Percentiles rank a stretch among this genome's conserved stretches.
Evolutionary conservation across 768 basidiomycete genomes (phyloP).

Genomic region (Trametes meyenii): DNA sequence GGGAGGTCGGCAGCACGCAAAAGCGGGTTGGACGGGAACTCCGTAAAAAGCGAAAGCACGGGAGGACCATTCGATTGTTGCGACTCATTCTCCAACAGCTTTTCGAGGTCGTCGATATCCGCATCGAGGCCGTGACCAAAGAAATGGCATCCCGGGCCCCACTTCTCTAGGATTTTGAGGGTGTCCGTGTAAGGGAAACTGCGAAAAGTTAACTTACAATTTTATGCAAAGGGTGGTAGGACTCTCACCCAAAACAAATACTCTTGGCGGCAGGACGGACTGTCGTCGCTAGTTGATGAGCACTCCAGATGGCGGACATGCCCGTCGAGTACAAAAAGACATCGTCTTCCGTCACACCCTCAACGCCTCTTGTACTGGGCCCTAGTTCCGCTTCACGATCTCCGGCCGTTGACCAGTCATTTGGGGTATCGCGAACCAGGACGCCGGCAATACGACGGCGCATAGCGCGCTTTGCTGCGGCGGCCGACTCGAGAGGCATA

Average conservation of each 20-base stretch:
- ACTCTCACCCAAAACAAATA: slow-evolving; percentile 93
- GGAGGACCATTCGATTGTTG: slow-evolving; percentile 54
- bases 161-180: slow-evolving; percentile 90
- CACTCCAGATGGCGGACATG: slow-evolving; percentile 94
- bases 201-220: background rate
- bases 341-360: slow-evolving; percentile 77
- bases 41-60: slow-evolving; percentile 81
- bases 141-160: slow-evolving; percentile 94
- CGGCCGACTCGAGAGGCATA: slow-evolving; percentile 69
- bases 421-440: slow-evolving; percentile 60
- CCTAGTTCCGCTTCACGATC: slow-evolving; percentile 51
- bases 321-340: slow-evolving; percentile 88
- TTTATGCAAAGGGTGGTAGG: slow-evolving; percentile 17
- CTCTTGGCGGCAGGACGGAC: slow-evolving; percentile 70
- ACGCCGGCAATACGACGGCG: slow-evolving; percentile 91
- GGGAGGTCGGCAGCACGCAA: slow-evolving; percentile 82
- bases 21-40: slow-evolving; percentile 96
- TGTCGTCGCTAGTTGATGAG: slow-evolving; percentile 70
- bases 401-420: slow-evolving; percentile 47
- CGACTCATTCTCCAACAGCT: slow-evolving; percentile 53
- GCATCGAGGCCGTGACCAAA: slow-evolving; percentile 77
- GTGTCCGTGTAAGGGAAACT: slow-evolving; percentile 98
- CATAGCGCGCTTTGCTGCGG: slow-evolving; percentile 83
- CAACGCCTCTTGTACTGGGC: slow-evolving; percentile 69
- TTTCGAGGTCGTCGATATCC: slow-evolving; percentile 75